A percentile compares a stretch with the other conserved stretches of the same genome.
These are phyloP conservation scores for Malus sieversii DNA, from an alignment of 306 rosid genomes.

Conservation along the genomic window DNA sequence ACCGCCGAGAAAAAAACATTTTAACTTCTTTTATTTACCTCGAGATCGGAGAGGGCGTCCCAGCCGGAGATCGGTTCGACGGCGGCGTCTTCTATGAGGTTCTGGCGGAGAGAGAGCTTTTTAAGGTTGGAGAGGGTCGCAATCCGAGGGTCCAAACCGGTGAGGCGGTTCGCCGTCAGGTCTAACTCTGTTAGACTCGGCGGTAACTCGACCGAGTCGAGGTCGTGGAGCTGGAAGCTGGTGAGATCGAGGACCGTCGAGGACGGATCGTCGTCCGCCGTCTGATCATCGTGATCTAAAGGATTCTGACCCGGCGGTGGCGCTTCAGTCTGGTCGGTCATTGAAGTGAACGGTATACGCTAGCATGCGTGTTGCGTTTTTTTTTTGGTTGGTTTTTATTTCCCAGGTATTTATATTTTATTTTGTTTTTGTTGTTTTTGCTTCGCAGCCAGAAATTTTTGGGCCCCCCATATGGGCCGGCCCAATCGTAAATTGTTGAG, in stretches of 20 bases:
- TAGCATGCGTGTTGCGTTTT: not conserved
- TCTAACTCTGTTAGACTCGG: slow-evolving; percentile 70
- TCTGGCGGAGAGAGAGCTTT: slow-evolving; percentile 84
- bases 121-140: slow-evolving; percentile 51
- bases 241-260: slow-evolving; percentile 70
- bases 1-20: not conserved
- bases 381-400: not conserved
- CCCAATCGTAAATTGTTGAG: not conserved
- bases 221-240: slow-evolving; percentile 78
- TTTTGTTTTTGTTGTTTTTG: too few relatives aligned
- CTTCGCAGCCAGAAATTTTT: not conserved
- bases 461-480: not conserved
- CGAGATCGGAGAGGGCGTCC: slow-evolving; percentile 49
- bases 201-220: slow-evolving; percentile 64
- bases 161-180: slow-evolving; percentile 76
- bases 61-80: slow-evolving; percentile 60
- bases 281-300: slow-evolving; percentile 20
- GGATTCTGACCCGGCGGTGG: slow-evolving; percentile 17
- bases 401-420: not conserved
- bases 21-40: slow-evolving; percentile 20
- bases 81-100: slow-evolving; percentile 62
- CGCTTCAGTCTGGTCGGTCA: slow-evolving; percentile 13
- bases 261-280: slow-evolving; percentile 31
- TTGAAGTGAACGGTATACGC: not conserved
- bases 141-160: slow-evolving; percentile 74